Percentiles rank a stretch among this genome's conserved stretches.
These are phyloP conservation scores for Alternaria arbusti DNA, from an alignment of 2,329 filamentous ascomycete genomes.

Conservation along the genomic window DNA sequence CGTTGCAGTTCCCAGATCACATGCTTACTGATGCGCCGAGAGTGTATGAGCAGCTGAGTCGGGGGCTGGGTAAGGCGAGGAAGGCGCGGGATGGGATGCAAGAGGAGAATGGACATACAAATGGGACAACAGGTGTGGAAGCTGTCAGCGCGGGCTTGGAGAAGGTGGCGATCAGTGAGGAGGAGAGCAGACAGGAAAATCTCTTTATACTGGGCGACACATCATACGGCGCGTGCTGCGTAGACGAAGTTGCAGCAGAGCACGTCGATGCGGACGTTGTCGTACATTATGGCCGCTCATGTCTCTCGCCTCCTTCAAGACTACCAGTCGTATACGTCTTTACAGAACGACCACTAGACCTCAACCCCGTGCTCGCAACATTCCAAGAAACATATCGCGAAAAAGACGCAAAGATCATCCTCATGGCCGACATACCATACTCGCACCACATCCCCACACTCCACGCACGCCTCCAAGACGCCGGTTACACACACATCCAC, in stretches of 20 bases:
- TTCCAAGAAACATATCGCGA: conserved; percentile 75
- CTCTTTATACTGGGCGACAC: conserved; percentile 93
- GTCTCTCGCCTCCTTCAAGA: conserved; percentile 85
- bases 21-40: conserved; percentile 87
- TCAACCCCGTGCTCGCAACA: conserved; percentile 62
- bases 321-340: conserved; percentile 91
- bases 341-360: conserved; percentile 73
- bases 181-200: conserved; percentile 44
- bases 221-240: conserved; percentile 95
- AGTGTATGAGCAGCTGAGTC: conserved; percentile 72
- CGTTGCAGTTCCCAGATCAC: conserved; percentile 92
- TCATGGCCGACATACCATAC: conserved; percentile 92
- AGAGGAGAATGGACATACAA: conserved; percentile 4
- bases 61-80: conserved; percentile 53
- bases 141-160: conserved; percentile 25
- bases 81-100: conserved; percentile 14
- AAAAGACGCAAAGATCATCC: conserved; percentile 67
- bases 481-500: conserved; percentile 74
- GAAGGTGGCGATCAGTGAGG: conserved; percentile 15
- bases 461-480: conserved; percentile 58
- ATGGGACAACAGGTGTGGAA: conserved; percentile 15
- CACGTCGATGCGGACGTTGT: conserved; percentile 90
- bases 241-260: conserved; percentile 95
- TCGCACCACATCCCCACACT: conserved; percentile 73
- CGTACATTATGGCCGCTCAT: conserved; percentile 92